Percentiles rank a stretch among this genome's conserved stretches.
phyloP scores from a whole-genome alignment of 805 yeast genomes.

The Groenewaldozyma salmanticensis region DNA sequence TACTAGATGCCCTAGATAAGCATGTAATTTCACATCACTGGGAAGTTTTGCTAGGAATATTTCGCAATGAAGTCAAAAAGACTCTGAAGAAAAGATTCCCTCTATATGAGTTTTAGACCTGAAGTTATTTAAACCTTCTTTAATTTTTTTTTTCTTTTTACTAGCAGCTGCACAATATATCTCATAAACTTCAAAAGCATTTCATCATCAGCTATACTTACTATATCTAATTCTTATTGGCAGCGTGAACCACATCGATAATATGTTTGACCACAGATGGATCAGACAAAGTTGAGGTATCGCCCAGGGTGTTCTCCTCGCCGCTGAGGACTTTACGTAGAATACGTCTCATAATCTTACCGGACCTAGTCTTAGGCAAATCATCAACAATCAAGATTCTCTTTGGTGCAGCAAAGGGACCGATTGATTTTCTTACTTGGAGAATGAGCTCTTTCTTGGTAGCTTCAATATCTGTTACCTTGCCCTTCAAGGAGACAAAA shows the following conservation, averaged over 20 bases:
- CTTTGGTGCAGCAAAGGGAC: slow-evolving; percentile 93
- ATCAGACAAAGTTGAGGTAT: slow-evolving; percentile 78
- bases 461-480: slow-evolving; percentile 30
- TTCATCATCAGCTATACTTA: too few relatives aligned
- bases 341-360: slow-evolving; percentile 97
- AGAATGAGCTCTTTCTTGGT: slow-evolving; percentile 62
- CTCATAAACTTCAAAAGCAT: too few relatives aligned
- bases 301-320: slow-evolving; percentile 87
- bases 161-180: too few relatives aligned
- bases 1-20: neutral
- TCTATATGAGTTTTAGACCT: neutral
- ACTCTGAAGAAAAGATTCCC: neutral
- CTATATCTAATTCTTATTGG: too few relatives aligned
- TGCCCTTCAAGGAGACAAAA: slow-evolving; percentile 71
- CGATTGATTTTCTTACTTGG: slow-evolving; percentile 85
- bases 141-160: too few relatives aligned
- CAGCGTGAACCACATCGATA: slow-evolving; percentile 46
- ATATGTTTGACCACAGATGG: slow-evolving; percentile 73
- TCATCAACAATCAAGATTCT: slow-evolving; percentile 74
- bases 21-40: neutral
- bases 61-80: neutral
- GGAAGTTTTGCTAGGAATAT: neutral
- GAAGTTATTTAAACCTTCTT: too few relatives aligned
- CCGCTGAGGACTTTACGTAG: slow-evolving; percentile 85
- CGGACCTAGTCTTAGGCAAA: slow-evolving; percentile 95